Base-by-base conservation (phyloP, 805 yeast genomes). In the Spathaspora passalidarum region DNA sequence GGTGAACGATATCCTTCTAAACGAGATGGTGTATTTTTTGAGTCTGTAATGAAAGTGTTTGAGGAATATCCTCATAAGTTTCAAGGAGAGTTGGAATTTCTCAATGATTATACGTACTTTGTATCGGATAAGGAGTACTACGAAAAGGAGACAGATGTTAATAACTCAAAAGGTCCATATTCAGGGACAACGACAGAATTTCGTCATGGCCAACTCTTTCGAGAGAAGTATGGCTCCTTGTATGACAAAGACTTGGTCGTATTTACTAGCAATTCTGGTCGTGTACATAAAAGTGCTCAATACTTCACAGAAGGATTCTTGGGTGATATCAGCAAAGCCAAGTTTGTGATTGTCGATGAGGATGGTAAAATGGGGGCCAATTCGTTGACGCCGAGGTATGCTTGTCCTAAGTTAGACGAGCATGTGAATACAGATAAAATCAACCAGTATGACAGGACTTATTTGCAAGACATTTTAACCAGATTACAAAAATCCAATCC, bases 1-100 rank as follows among this genome's bases (percentile, higher is more conserved):
- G 95, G 92, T 14, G 92, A 87, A 61, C 70, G 95, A 51, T 86
- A 73, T 57, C 70, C 75, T 5, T 60, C 71, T 7, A 44, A 44
- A 20, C 38, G 47, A 7, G 47, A 44, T 19, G 47, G 47, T 5
- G 25, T 29, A 26, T 38, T 26, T 7, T 44, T 44, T 32, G 47
- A 44, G 26, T 35, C 32, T 13, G 41, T 44, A 14, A 54, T 53
- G 32, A 49, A 59, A 14, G 52, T 47, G 14, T 71, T 72, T 5
- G 54, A 53, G 37, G 26, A 38, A 5, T 59, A 57, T 26, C 65
- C 63, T 46, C 50, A 56, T 4, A 51, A 65, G 0, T 66, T 68
- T 52, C 61, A 62, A 34, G 85, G 85, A 2, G 80, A 80, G 4
- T 61, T 81, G 45, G 62, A 69, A 1, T 82, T 82, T 55, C 66